A percentile compares a stretch with the other conserved stretches of the same genome.
Evolutionary conservation across 2,329 filamentous ascomycete genomes (phyloP).

Genomic region (Sphaceloma murrayae): DNA sequence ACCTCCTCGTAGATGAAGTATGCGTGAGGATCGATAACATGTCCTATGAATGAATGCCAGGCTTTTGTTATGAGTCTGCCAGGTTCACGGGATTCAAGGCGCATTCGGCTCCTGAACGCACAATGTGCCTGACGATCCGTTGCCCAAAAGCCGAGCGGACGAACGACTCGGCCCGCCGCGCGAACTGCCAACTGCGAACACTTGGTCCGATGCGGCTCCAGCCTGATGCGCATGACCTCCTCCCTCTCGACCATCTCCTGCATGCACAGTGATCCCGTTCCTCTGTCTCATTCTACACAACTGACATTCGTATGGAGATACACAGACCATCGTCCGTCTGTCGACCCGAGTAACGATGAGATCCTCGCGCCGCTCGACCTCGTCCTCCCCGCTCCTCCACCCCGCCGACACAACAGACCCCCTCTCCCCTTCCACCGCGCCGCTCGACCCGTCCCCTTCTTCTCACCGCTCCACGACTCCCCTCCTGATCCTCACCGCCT

Average conservation of each 20-base stretch:
- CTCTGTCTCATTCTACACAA: too few species aligned
- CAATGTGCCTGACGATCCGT: conserved; percentile 12
- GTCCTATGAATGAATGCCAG: too few species aligned
- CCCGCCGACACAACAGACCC: background rate
- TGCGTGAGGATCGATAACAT: too few species aligned
- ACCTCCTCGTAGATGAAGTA: too few species aligned
- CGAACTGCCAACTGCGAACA: too few species aligned
- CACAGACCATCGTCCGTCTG: too few species aligned
- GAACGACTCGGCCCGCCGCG: too few species aligned
- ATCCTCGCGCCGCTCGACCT: too few species aligned
- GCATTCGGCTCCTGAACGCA: background rate
- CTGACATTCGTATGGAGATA: too few species aligned
- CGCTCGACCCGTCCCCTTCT: background rate
- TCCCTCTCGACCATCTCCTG: background rate
- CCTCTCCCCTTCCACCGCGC: background rate
- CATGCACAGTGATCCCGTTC: conserved; percentile 5
- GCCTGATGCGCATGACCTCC: conserved; percentile 9
- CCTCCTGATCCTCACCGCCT: conserved; percentile 48
- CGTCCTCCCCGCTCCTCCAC: conserved; percentile 1
- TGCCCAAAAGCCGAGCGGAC: too few species aligned
- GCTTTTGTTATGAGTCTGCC: background rate
- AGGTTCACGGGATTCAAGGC: background rate
- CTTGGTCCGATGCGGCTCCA: too few species aligned
- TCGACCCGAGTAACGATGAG: too few species aligned
- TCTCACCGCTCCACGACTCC: conserved; percentile 41